phyloP scores from a whole-genome alignment of 768 basidiomycete species.

The Kwoniella bestiolae region DNA sequence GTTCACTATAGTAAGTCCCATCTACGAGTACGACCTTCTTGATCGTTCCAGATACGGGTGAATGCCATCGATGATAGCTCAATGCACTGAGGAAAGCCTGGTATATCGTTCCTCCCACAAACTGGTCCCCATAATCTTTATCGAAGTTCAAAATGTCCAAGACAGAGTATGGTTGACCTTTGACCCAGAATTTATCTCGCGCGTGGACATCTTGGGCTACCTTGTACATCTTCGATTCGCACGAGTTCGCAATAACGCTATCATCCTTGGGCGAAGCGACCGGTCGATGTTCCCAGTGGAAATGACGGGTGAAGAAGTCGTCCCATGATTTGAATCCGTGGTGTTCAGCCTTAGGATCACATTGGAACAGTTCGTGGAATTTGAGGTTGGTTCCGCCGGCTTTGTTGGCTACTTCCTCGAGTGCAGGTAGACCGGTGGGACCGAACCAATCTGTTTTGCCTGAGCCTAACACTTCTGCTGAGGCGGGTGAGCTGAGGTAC shows the following conservation, averaged over 20 bases:
- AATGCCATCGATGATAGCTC: conserved; percentile 70
- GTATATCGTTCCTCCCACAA: conserved; percentile 62
- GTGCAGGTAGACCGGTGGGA: conserved; percentile 47
- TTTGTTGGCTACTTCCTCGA: conserved; percentile 53
- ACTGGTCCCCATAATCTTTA: conserved; percentile 56
- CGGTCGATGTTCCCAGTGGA: conserved; percentile 60
- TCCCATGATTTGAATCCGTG: conserved; percentile 63
- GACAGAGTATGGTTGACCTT: conserved; percentile 68
- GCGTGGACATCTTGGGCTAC: conserved; percentile 59
- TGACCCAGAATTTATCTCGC: conserved; percentile 66
- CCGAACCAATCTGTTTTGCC: conserved; percentile 64
- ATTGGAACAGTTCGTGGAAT: conserved; percentile 60
- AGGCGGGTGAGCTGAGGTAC: conserved; percentile 62
- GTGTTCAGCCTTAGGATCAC: conserved; percentile 59
- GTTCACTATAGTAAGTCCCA: conserved; percentile 57
- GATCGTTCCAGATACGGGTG: conserved; percentile 63
- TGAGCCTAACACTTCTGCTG: conserved; percentile 60
- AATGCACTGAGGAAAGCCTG: conserved; percentile 67
- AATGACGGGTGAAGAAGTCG: conserved; percentile 64
- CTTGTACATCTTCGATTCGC: conserved; percentile 64
- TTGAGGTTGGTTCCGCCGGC: conserved; percentile 39
- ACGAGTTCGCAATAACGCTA: conserved; percentile 62
- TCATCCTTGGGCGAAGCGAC: conserved; percentile 56
- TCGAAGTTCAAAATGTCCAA: conserved; percentile 64
- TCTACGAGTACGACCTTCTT: conserved; percentile 61